These are phyloP conservation scores for Cladobotryum mycophilum DNA, from an alignment of 2,329 filamentous ascomycete species.

Conservation along the genomic window DNA sequence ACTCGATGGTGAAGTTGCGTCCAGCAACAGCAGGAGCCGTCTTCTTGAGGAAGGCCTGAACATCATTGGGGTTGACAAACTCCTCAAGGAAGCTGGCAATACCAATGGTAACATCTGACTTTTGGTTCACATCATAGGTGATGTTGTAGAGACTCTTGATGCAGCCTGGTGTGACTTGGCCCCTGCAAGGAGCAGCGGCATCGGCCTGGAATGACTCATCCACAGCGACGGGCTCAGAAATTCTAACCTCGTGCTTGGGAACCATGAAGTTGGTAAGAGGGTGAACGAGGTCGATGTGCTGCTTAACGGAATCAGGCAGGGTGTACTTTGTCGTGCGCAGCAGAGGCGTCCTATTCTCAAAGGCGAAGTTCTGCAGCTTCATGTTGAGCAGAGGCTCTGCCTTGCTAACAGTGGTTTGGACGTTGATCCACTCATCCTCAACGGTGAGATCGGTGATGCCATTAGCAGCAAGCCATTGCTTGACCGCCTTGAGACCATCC, in stretches of 20 bases:
- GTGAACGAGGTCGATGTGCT: conserved; percentile 40
- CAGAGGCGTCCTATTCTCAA: conserved; percentile 29
- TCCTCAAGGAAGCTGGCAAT: conserved; percentile 46
- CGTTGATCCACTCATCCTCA: conserved; percentile 37
- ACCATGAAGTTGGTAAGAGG: conserved; percentile 45
- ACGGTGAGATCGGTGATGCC: conserved; percentile 28
- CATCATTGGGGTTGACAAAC: conserved; percentile 39
- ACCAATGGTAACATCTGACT: conserved; percentile 35
- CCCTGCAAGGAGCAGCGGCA: conserved; percentile 7
- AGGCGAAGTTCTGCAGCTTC: conserved; percentile 36
- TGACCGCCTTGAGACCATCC: too few species aligned
- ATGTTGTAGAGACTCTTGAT: conserved; percentile 42
- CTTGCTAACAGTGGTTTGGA: conserved; percentile 33
- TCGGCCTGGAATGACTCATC: not conserved
- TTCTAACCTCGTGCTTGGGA: conserved; percentile 27
- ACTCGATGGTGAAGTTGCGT: conserved; percentile 35
- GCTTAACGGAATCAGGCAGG: conserved; percentile 33
- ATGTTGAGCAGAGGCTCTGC: conserved; percentile 37
- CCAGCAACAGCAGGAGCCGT: conserved; percentile 30
- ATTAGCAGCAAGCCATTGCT: conserved; percentile 35
- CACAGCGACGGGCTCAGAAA: not conserved
- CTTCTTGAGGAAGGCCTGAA: conserved; percentile 31
- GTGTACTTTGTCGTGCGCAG: conserved; percentile 40
- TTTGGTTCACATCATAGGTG: conserved; percentile 25
- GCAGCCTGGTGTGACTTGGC: conserved; percentile 31